Conservation (phyloP, 768 basidiomycete species). For the Calocera cornea region DNA sequence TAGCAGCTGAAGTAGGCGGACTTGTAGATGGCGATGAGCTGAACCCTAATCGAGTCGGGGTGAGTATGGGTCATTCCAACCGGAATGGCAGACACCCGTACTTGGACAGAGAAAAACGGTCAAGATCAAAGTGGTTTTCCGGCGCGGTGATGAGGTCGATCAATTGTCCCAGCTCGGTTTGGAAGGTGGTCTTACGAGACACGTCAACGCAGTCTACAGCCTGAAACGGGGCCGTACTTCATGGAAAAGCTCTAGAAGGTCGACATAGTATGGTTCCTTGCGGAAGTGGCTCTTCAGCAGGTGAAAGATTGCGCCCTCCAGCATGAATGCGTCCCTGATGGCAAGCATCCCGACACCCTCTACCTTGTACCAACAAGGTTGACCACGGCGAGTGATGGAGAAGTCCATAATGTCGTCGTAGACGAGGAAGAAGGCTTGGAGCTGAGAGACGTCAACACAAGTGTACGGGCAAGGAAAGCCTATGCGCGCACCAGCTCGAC, state of each 20-base stretch:
- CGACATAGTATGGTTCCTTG: slow-evolving; percentile 64
- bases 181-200: slow-evolving; percentile 42
- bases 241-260: slow-evolving; percentile 83
- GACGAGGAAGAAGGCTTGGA: slow-evolving; percentile 96
- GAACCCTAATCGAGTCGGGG: slow-evolving; percentile 41
- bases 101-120: slow-evolving; percentile 79
- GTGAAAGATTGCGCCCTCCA: slow-evolving; percentile 84
- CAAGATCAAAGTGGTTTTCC: slow-evolving; percentile 74
- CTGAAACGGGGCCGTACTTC: slow-evolving; percentile 35
- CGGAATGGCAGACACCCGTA: slow-evolving; percentile 16
- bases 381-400: slow-evolving; percentile 82
- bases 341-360: slow-evolving; percentile 66
- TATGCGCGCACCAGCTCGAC: slow-evolving; percentile 86
- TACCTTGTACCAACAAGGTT: slow-evolving; percentile 86
- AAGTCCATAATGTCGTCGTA: slow-evolving; percentile 96
- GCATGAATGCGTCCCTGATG: slow-evolving; percentile 94
- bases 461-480: not conserved
- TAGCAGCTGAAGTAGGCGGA: slow-evolving; percentile 98
- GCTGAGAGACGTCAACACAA: slow-evolving; percentile 32
- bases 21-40: slow-evolving; percentile 90
- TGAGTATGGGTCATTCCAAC: not conserved
- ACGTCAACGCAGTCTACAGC: not conserved
- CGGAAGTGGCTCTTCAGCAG: slow-evolving; percentile 82
- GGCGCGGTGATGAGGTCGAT: slow-evolving; percentile 93
- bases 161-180: slow-evolving; percentile 93